phyloP scores from a whole-genome alignment of 495 filamentous ascomycete species.

The Baudoinia panamericana region DNA sequence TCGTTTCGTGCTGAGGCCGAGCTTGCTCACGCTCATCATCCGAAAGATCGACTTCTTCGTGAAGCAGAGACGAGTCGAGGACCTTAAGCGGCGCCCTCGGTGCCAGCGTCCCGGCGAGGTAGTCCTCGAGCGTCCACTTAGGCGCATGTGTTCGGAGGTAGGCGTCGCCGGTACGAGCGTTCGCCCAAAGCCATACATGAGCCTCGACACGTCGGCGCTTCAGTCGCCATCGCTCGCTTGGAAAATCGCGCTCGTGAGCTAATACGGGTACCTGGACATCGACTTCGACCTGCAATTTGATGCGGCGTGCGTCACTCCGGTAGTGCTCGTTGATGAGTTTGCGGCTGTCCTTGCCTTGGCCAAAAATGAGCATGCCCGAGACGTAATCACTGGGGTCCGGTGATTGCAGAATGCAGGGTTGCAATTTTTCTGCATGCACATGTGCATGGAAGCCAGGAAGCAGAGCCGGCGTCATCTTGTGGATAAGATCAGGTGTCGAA shows the following conservation, averaged over 20 bases:
- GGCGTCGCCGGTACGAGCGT: constrained; percentile 5
- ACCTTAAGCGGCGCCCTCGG: neutral
- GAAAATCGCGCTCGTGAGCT: neutral
- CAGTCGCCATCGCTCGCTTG: constrained; percentile 3
- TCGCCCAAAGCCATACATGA: constrained; percentile 14
- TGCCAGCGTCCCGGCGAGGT: constrained; percentile 5
- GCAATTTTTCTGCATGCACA: constrained; percentile 3
- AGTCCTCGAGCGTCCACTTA: constrained; percentile 15
- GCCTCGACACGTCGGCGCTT: constrained; percentile 7
- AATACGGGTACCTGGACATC: constrained; percentile 6
- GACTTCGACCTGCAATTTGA: constrained; percentile 15
- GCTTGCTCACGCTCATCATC: neutral
- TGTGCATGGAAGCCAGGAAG: constrained; percentile 12
- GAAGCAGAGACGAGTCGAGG: neutral
- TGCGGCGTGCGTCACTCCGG: neutral
- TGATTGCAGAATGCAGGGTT: constrained; percentile 15
- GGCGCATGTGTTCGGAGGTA: neutral
- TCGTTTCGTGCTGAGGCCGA: neutral
- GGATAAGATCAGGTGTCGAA: constrained; percentile 1
- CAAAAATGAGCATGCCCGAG: constrained; percentile 15
- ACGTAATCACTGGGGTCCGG: constrained; percentile 5
- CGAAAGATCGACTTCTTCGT: neutral
- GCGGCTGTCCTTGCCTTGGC: constrained; percentile 6
- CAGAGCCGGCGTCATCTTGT: constrained; percentile 10
- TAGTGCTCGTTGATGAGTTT: constrained; percentile 14